These are phyloP conservation scores for Cadophora gregata DNA, from an alignment of 2,329 filamentous ascomycete genomes.

Conservation along the genomic window DNA sequence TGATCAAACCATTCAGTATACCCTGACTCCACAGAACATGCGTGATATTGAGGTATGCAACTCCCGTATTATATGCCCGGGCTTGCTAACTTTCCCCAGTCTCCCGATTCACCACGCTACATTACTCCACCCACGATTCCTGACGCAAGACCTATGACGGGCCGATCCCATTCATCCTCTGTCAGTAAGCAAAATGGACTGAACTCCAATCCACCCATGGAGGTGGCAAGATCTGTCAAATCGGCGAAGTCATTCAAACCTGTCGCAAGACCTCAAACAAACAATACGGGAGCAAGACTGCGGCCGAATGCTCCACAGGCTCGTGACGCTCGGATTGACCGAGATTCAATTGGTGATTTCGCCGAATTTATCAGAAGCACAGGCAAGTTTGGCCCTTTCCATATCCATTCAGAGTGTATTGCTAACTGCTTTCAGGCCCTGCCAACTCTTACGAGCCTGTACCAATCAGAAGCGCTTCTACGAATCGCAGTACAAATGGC, in stretches of 20 bases:
- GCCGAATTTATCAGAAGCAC: conserved; percentile 90
- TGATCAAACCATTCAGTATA: conserved; percentile 83
- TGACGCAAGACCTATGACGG: conserved; percentile 32
- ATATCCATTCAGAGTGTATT: neutral
- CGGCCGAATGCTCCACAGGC: conserved; percentile 50
- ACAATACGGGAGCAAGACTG: conserved; percentile 34
- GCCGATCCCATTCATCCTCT: conserved; percentile 40
- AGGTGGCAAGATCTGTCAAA: conserved; percentile 28
- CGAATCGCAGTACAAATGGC: conserved; percentile 42
- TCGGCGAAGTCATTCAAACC: conserved; percentile 26
- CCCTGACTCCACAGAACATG: conserved; percentile 80
- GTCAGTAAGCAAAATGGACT: conserved; percentile 35
- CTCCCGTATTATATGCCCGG: neutral
- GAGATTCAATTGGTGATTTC: conserved; percentile 80
- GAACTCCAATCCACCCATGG: conserved; percentile 33
- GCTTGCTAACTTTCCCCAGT: conserved; percentile 20
- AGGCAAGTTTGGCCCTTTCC: conserved; percentile 23
- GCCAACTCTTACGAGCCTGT: conserved; percentile 46
- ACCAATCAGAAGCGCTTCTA: conserved; percentile 41
- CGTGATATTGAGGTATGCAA: conserved; percentile 73
- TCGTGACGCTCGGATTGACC: conserved; percentile 74
- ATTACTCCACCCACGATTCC: conserved; percentile 19
- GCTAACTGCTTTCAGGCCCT: conserved; percentile 58
- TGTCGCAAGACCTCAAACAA: conserved; percentile 21
- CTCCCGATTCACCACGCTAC: conserved; percentile 35